Base-by-base conservation (phyloP, 768 basidiomycete genomes). In the Tylopilus vinaceipallidus region DNA sequence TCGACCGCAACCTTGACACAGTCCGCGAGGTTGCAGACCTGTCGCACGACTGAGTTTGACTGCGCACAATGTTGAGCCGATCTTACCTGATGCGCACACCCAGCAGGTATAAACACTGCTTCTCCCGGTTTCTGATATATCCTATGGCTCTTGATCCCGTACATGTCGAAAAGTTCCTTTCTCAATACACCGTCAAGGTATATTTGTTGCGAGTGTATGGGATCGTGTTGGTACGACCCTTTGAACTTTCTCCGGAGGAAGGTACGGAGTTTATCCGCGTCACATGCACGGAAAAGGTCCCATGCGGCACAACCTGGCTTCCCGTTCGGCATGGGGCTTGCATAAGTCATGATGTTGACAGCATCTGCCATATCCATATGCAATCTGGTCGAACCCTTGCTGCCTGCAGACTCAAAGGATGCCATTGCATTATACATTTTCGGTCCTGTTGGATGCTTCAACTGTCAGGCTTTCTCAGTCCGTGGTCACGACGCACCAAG, bases 291-390 rank as follows among this genome's bases (percentile, higher is more conserved):
- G 73, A 82, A 98, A 39, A 98, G 73, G 64, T 97, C 93, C 95
- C 95, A 98, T 0, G 84, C 89, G 0, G 95, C 95, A 56, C 80
- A 83, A 4, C 95, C 95, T 2, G 79, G 78, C 26, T 69, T 67
- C 6, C 79, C 77, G 26, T 86, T 83, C 22, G 87, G 78, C 13
- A 61, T 70, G 10, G 72, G 65, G 40, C 76, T 70, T 9, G 93
- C 81, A 62, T 83, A 84, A 1, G 90, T 79, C 88, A 97, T 90
- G 52, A 98, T 79, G 65, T 98, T 98, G 53, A 97, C 72, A 5
- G 95, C 94, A 59, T 94, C 93, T 0, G 89, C 89, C 82, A 94
- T 91, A 67, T 92, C 91, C 90, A 95, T 92, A 58, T 97, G 95
- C 43, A 97, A 70, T 49, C 90, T 75, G 10, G 94, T 97, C 19